Evolutionary conservation across 2,329 filamentous ascomycete genomes (phyloP).

Genomic region (Graphiopsis chlorocephala): DNA sequence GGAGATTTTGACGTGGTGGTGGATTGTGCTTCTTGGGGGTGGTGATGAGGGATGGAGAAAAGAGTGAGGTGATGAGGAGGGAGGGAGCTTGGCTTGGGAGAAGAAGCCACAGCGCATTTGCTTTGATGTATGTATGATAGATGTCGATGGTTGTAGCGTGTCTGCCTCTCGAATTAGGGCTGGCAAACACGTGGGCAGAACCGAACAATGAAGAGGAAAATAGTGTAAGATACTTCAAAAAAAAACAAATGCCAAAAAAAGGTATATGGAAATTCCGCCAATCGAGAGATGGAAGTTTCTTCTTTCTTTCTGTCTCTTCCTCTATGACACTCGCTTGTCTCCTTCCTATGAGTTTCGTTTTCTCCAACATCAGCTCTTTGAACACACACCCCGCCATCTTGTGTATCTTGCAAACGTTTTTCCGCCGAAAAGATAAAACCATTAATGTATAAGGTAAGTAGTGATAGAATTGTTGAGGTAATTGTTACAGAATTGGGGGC

Average conservation of each 20-base stretch:
- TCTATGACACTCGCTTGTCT: background rate
- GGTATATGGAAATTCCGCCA: background rate
- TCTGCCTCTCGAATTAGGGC: background rate
- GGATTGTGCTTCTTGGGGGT: no score
- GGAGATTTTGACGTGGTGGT: background rate
- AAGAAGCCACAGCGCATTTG: background rate
- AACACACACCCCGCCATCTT: background rate
- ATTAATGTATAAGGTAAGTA: background rate
- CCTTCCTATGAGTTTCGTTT: background rate
- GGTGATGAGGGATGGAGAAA: background rate
- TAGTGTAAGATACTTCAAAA: background rate
- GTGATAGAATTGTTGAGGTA: background rate
- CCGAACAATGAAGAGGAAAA: background rate
- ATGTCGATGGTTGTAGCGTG: background rate
- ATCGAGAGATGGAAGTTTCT: background rate
- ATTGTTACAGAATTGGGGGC: background rate
- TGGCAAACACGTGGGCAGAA: background rate
- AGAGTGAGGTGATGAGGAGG: background rate
- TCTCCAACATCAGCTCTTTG: background rate
- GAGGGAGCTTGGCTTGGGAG: background rate
- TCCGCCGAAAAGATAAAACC: background rate
- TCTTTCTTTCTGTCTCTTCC: background rate
- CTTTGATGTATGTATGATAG: background rate
- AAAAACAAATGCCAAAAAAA: background rate
- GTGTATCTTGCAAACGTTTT: background rate